phyloP scores from a whole-genome alignment of 345 rosid genomes.

The Gossypium thurberi region DNA sequence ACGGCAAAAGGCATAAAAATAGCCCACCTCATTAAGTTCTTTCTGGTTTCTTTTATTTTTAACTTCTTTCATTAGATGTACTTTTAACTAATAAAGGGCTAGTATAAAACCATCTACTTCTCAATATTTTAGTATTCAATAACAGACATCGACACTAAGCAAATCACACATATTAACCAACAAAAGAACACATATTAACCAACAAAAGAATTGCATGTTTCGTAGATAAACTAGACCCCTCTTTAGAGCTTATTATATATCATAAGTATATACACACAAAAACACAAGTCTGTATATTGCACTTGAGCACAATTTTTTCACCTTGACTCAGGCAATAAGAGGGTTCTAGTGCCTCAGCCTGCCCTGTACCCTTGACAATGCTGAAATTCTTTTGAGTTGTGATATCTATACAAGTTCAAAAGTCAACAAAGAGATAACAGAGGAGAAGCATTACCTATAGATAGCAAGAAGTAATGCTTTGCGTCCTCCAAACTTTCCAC shows the following conservation, averaged over 20 bases:
- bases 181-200: not conserved
- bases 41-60: not conserved
- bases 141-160: not conserved
- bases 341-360: not conserved
- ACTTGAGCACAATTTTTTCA: not conserved
- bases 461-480: constrained; percentile 70
- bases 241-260: not conserved
- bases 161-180: not conserved
- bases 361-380: not conserved
- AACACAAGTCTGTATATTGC: not conserved
- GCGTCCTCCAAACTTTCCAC: constrained; percentile 74
- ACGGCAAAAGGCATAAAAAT: not conserved
- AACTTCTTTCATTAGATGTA: not conserved
- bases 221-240: not conserved
- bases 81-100: not conserved
- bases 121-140: not conserved
- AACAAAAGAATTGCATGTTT: not conserved
- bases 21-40: not conserved
- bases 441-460: constrained; percentile 48
- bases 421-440: not conserved
- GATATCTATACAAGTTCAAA: not conserved
- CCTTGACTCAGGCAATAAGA: not conserved
- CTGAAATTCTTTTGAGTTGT: not conserved
- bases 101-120: not conserved
- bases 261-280: not conserved